Conservation (phyloP, 176 grass and related monocot species). For the Cenchrus purpureus region DNA sequence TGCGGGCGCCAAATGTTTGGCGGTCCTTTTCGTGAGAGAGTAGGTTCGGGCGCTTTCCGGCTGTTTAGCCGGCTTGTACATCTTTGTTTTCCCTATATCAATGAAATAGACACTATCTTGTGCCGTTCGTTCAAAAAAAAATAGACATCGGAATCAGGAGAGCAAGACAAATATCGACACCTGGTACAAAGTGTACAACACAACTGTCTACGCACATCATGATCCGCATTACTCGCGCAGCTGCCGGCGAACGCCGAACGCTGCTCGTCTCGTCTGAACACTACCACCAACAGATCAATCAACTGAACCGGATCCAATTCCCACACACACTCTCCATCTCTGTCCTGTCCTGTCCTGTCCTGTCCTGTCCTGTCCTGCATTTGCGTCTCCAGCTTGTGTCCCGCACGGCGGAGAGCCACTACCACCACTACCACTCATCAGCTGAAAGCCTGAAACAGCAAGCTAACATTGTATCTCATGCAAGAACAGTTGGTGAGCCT, state of each 20-base stretch:
- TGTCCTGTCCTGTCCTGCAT: background rate
- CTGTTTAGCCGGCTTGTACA: no score
- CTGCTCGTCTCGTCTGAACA: background rate
- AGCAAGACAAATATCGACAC: background rate
- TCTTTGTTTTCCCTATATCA: no score
- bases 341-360: background rate
- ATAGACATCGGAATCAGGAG: background rate
- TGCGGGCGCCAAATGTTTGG: no score
- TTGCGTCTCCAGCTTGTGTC: background rate
- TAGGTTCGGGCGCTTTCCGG: no score
- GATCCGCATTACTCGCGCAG: background rate
- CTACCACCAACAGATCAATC: background rate
- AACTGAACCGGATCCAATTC: background rate
- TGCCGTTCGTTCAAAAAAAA: no score
- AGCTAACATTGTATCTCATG: constrained; percentile 12
- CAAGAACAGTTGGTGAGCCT: background rate
- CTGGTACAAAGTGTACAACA: background rate
- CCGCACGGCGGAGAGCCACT: background rate
- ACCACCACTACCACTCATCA: background rate
- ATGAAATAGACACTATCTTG: no score
- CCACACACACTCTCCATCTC: background rate
- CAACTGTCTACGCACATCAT: background rate
- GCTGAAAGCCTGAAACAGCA: background rate
- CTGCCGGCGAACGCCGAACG: background rate
- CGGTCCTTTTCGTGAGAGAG: no score